Conservation (phyloP, 441 rosid genomes). For the Mallotus repandus region DNA sequence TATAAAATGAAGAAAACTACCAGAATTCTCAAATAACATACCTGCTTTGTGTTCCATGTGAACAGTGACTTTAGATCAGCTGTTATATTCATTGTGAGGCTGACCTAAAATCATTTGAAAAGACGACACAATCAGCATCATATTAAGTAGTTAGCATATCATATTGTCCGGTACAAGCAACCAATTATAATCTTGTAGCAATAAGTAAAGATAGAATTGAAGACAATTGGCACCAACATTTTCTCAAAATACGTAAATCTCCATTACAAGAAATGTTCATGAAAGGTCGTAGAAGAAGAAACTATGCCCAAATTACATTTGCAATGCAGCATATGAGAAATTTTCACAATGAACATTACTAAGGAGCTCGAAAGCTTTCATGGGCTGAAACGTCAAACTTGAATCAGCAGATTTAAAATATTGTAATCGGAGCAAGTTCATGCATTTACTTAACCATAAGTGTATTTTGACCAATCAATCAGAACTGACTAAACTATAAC, state of each 20-base stretch:
- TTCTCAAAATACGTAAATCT: background rate
- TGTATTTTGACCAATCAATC: too few species aligned
- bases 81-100: slow-evolving; percentile 78
- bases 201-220: background rate
- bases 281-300: background rate
- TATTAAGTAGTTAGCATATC: slow-evolving; percentile 1
- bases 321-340: background rate
- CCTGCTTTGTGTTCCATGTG: slow-evolving; percentile 99
- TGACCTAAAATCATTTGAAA: slow-evolving; percentile 54
- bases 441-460: too few species aligned
- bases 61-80: slow-evolving; percentile 84
- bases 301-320: background rate
- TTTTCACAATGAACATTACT: background rate
- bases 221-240: background rate
- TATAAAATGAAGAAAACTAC: background rate
- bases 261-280: background rate
- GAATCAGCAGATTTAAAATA: background rate
- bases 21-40: slow-evolving; percentile 21
- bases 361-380: background rate
- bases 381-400: background rate
- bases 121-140: slow-evolving; percentile 19
- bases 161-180: background rate
- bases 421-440: background rate
- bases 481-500: too few species aligned
- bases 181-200: background rate